Evolutionary conservation across 768 basidiomycete species (phyloP).

Genomic region (Kwoniella sp.): DNA sequence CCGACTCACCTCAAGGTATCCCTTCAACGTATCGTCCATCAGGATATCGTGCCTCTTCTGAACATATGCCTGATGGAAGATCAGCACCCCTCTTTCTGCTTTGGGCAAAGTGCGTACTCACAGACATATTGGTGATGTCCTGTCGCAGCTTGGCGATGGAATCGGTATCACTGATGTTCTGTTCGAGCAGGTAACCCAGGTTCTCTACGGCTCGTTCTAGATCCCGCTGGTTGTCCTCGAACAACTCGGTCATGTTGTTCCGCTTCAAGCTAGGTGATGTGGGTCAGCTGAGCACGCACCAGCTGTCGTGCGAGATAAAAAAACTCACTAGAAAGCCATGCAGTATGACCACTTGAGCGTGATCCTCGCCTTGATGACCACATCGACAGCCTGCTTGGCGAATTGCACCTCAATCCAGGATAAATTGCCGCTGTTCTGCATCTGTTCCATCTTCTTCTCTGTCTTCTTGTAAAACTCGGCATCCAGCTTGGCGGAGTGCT

Average conservation of each 20-base stretch:
- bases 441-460: conserved; percentile 99
- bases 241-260: conserved; percentile 88
- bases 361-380: conserved; percentile 78
- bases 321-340: conserved; percentile 87
- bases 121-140: conserved; percentile 94
- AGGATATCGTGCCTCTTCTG: conserved; percentile 94
- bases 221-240: conserved; percentile 96
- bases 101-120: conserved; percentile 48
- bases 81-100: not conserved
- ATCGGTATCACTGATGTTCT: conserved; percentile 74
- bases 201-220: conserved; percentile 93
- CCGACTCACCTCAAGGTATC: conserved; percentile 65
- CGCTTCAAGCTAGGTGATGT: conserved; percentile 62
- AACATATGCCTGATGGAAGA: conserved; percentile 64
- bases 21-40: conserved; percentile 86
- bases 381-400: conserved; percentile 96
- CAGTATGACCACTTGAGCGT: conserved; percentile 99
- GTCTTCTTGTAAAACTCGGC: conserved; percentile 87
- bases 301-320: not conserved
- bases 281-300: no score
- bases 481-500: conserved; percentile 96
- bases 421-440: conserved; percentile 84
- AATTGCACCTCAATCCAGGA: conserved; percentile 99
- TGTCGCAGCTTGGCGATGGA: conserved; percentile 74
- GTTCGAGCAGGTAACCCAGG: conserved; percentile 84